Base-by-base conservation (phyloP, 306 rosid genomes). In the Malus asiatica region DNA sequence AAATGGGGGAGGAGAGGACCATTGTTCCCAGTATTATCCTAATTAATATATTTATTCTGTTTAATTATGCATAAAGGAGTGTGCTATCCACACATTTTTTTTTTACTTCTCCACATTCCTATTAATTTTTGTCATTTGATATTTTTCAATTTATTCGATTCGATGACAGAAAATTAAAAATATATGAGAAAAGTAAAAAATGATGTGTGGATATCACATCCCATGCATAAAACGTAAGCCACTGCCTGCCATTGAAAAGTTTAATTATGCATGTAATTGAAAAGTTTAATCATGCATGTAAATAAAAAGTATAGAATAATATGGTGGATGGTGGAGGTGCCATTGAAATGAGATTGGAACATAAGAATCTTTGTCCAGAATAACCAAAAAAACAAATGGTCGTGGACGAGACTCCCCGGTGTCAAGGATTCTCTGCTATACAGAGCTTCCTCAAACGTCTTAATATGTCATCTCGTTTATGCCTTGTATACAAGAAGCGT, bases 361-460 rank as follows among this genome's bases (percentile, higher is more conserved):
- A 65, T 53, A 68, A 77, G 94, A 86, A 89, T 91, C 93, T 86
- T 61, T 88, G 94, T 91, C 87, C 79, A 57, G 33, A 79, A 74
- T 73, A 77, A 66, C 22, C 67, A 33, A 45, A 71, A 77, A 66
- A 32, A 65, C 70, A 77, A 79, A 62, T 84, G 86, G 51, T 82
- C 84, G 87, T 86, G 81, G 87, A 84, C 65, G 95, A 77, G 80
- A 86, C 92, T 81, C 87, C 93, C 85, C 83, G 93, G 55, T 88
- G 87, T 62, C 45, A 73, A 55, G 18, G 92, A 84, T 84, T 86
- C 87, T 60, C 81, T 72, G 35, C 63, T 22, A n/a, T 4, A 61
- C 6, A 1, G 66, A 4, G 64, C 66, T 14, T 6, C 38, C 19
- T 14, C 38, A 2, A 16, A 14, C 15, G 20, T 27, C 40, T 7